A percentile compares a stretch with the other conserved stretches of the same genome.
Evolutionary conservation across 75 land plant species (phyloP).

Genomic region (Chamaecyparis obtusa): DNA sequence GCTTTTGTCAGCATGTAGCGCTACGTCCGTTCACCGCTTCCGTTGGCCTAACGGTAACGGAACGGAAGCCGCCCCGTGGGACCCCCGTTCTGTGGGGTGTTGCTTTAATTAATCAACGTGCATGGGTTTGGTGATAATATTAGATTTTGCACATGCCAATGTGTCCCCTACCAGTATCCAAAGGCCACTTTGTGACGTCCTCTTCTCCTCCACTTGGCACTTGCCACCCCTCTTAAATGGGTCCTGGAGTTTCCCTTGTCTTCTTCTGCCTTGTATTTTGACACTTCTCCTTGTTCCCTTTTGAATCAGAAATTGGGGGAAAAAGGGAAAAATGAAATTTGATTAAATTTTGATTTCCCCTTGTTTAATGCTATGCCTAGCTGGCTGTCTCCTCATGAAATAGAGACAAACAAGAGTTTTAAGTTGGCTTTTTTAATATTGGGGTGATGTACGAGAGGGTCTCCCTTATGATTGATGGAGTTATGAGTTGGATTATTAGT

Average conservation of each 20-base stretch:
- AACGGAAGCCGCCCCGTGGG: not conserved
- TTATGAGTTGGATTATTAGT: no score
- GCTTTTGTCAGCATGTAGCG: slow-evolving; percentile 10
- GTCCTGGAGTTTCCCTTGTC: not conserved
- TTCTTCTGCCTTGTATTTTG: not conserved
- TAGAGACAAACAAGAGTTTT: no score
- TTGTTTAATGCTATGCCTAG: no score
- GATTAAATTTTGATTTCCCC: no score
- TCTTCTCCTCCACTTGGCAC: not conserved
- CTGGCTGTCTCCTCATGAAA: no score
- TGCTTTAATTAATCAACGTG: slow-evolving; percentile 8
- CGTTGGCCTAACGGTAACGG: not conserved
- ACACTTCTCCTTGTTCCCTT: not conserved
- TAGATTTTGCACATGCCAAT: not conserved
- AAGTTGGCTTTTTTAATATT: no score
- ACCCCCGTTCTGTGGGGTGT: not conserved
- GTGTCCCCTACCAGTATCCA: not conserved
- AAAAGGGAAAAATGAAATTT: no score
- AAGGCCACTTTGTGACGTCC: slow-evolving; percentile 7
- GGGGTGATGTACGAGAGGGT: no score
- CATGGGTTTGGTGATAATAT: slow-evolving; percentile 7
- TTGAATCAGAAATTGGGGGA: not conserved
- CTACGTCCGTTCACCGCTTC: slow-evolving; percentile 1
- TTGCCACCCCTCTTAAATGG: not conserved
- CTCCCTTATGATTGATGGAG: no score